Evolutionary conservation across 2,329 filamentous ascomycete genomes (phyloP), one percentile per base, ranked within the genome.

Genomic region (Talaromyces marneffei): DNA sequence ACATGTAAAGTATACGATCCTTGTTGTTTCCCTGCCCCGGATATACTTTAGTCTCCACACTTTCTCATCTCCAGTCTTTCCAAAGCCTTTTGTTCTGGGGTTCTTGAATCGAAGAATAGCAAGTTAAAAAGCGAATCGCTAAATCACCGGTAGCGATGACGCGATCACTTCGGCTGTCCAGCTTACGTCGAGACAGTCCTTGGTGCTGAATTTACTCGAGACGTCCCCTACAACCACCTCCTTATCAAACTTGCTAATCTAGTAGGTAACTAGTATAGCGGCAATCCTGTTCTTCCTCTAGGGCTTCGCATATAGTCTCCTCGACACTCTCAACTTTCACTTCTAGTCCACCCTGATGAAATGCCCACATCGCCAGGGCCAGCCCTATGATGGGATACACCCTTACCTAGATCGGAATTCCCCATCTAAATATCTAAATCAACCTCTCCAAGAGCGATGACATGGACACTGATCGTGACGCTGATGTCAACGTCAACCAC

Each of bases 121-220:
- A n/a, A n/a, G n/a, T n/a, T n/a, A n/a, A n/a, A n/a, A n/a, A n/a
- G n/a, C n/a, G 52, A 55, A 55, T 39, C 58, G 62, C 31, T 65
- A 64, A 23, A 64, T 66, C 52, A 61, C 63, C 42, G 65, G 73
- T 35, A 71, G 69, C 37, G 77, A 79, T 64, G 74, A 77, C 60
- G 72, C 78, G 68, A 75, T 81, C 59, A 85, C 83, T 3, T 78
- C 75, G 23, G 82, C 83, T 20, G 79, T 82, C n/a, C 81, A 88
- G 71, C 77, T 91, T 64, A 89, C 86, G 0, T 71, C 90, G 31
- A 79, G 85, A 57, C 80, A 89, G 68, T 90, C 87, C 12, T 79
- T 91, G n/a, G 58, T 83, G 66, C 88, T 88, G 2, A 80, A 90
- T 50, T 77, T 78, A 59, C 79, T 91, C 4, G 63, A 63, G 63